Percentiles rank a stretch among this genome's conserved stretches.
Evolutionary conservation across 352 stramenopile genomes (phyloP).

Genomic region (Globisporangium rhizosaccharum): DNA sequence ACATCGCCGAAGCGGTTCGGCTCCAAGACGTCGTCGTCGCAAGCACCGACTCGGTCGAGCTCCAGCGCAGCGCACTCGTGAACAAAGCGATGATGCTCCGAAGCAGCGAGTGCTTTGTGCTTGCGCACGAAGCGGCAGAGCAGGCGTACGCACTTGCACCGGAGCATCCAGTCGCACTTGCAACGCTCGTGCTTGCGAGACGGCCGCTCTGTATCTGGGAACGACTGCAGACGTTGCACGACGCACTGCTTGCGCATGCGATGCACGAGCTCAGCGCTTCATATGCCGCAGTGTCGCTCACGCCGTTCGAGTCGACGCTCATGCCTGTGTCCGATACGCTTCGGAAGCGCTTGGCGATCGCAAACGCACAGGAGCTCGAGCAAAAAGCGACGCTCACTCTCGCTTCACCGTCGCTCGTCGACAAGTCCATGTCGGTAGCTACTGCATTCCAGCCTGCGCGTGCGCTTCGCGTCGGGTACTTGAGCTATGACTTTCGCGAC

Average conservation of each 20-base stretch:
- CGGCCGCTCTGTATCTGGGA: conserved; percentile 63
- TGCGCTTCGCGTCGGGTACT: conserved; percentile 74
- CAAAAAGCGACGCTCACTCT: conserved; percentile 36
- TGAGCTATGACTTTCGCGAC: conserved; percentile 90
- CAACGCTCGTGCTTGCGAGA: conserved; percentile 42
- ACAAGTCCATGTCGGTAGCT: not conserved
- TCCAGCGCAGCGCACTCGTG: conserved; percentile 34
- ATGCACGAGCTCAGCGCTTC: conserved; percentile 13
- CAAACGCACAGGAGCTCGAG: conserved; percentile 20
- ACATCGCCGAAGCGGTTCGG: conserved; percentile 30
- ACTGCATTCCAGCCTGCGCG: conserved; percentile 17
- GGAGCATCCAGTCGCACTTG: conserved; percentile 29
- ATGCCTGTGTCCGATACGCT: conserved; percentile 41
- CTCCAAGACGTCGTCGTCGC: conserved; percentile 42
- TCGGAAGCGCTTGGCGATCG: conserved; percentile 39
- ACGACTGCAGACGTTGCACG: conserved; percentile 38
- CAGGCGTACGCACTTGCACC: conserved; percentile 17
- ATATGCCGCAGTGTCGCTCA: conserved; percentile 15
- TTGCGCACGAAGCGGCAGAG: conserved; percentile 40
- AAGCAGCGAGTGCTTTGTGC: conserved; percentile 26
- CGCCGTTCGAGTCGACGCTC: conserved; percentile 74
- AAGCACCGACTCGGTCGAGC: conserved; percentile 1
- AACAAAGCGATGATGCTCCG: conserved; percentile 79
- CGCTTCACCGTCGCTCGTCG: conserved; percentile 8
- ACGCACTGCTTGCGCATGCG: conserved; percentile 28